Evolutionary conservation across 2,329 filamentous ascomycete genomes (phyloP), one percentile per base, ranked within the genome.

Genomic region (Aspergillus pseudoviridinutans): DNA sequence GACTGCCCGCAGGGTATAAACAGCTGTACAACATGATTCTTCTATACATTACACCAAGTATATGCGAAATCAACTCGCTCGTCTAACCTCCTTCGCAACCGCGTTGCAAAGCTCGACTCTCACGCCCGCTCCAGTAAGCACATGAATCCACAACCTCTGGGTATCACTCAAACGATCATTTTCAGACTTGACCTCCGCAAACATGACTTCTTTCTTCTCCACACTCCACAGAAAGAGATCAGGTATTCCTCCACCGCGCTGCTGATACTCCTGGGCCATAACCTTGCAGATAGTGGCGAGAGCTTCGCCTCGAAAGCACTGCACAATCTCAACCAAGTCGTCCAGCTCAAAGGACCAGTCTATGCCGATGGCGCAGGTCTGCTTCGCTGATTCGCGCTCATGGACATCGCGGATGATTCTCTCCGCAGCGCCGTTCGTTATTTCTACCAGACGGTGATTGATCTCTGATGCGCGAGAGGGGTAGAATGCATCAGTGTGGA

Each of bases 121-220:
- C 42, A 97, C 83, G 2, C 94, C 93, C 1, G 92, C 92, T 1
- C 88, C 87, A 7, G 87, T 88, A 54, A 99, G 81, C 7, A 97
- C 91, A 79, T 97, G 91, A 67, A 97, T 96, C 94, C 94, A 99
- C 64, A 99, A 82, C 65, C 94, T 81, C 78, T 99, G 94, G 20
- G 92, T 96, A 78, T 99, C 94, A 74, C 93, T 97, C 68, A 99
- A 79, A 42, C 92, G 86, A 80, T 99, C 94, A 74, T 96, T 97
- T 71, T 87, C 87, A 64, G 87, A 90, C 78, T 92, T 92, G 57
- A 92, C 89, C 74, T 91, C 88, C 4, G 82, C 82, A 73, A 94
- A 93, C 82, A 91, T 87, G 62, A 90, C 87, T 70, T 89, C 83
- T 42, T 80, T 79, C 56, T 69, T 78, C 55, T 76, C 78, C 25